Percentiles rank a stretch among this genome's conserved stretches.
These are phyloP conservation scores for Westerdykella ornata DNA, from an alignment of 2,329 filamentous ascomycete genomes.

Conservation along the genomic window DNA sequence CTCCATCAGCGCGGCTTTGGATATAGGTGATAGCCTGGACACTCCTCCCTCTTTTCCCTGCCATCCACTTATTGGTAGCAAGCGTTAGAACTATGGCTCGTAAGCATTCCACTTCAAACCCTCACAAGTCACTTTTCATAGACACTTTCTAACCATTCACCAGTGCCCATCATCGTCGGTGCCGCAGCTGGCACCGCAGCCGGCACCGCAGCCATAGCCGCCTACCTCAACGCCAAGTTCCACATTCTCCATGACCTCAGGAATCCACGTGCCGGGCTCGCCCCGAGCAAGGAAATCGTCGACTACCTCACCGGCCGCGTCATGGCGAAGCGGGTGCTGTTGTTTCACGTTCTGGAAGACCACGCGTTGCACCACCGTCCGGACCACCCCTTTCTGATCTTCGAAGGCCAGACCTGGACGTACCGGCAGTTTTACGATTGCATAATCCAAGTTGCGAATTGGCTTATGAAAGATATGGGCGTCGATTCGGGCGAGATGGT, in stretches of 20 bases:
- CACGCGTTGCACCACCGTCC: slow-evolving; percentile 34
- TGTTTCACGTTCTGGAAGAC: slow-evolving; percentile 30
- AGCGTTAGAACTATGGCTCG: slow-evolving; percentile 2
- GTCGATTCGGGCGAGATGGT: slow-evolving; percentile 29
- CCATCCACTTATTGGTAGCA: not conserved
- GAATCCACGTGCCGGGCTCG: slow-evolving; percentile 12
- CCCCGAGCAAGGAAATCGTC: slow-evolving; percentile 11
- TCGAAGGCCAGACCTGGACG: slow-evolving; percentile 31
- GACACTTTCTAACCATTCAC: not conserved
- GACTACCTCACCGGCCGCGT: slow-evolving; percentile 16
- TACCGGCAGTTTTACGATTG: slow-evolving; percentile 30
- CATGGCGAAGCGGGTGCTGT: slow-evolving; percentile 17
- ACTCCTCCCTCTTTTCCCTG: too few species aligned
- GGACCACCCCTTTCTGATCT: slow-evolving; percentile 30
- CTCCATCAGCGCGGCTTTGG: not conserved
- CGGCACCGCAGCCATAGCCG: slow-evolving; percentile 23
- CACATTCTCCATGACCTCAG: slow-evolving; percentile 26
- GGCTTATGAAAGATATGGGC: slow-evolving; percentile 33
- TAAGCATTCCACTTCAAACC: not conserved
- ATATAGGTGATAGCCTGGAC: not conserved
- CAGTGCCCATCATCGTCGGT: slow-evolving; percentile 25
- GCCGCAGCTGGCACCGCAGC: slow-evolving; percentile 8
- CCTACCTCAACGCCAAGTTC: slow-evolving; percentile 35
- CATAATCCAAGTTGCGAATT: slow-evolving; percentile 27
- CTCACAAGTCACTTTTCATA: not conserved